phyloP scores from a whole-genome alignment of 2,329 filamentous ascomycete genomes.

The Curvularia sp. region DNA sequence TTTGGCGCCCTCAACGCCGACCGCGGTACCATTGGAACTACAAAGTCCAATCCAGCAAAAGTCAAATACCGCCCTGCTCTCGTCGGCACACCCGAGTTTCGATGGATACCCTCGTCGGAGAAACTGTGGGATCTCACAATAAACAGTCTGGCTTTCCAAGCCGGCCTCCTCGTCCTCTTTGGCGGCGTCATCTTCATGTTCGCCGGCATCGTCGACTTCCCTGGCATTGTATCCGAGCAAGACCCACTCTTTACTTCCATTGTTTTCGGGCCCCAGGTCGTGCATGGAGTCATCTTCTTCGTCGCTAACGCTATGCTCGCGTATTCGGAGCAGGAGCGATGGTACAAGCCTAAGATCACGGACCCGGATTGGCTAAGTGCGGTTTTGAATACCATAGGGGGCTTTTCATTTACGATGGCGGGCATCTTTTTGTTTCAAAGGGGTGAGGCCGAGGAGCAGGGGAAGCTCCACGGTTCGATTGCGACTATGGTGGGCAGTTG shows the following conservation, averaged over 20 bases:
- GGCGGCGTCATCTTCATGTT: slow-evolving; percentile 44
- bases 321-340: slow-evolving; percentile 34
- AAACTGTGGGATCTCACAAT: slow-evolving; percentile 30
- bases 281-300: slow-evolving; percentile 37
- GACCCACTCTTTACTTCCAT: slow-evolving; percentile 22
- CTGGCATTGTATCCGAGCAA: slow-evolving; percentile 31
- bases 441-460: slow-evolving; percentile 4
- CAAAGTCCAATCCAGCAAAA: slow-evolving; percentile 15
- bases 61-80: slow-evolving; percentile 35
- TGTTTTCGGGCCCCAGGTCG: slow-evolving; percentile 37
- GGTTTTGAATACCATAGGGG: slow-evolving; percentile 35
- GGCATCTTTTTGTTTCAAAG: slow-evolving; percentile 34
- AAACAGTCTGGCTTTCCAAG: slow-evolving; percentile 38
- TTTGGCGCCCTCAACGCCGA: slow-evolving; percentile 37
- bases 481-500: slow-evolving; percentile 36
- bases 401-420: slow-evolving; percentile 40
- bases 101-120: slow-evolving; percentile 30
- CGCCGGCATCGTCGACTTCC: slow-evolving; percentile 39
- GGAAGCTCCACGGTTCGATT: slow-evolving; percentile 20
- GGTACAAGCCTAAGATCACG: slow-evolving; percentile 35
- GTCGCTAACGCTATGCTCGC: slow-evolving; percentile 40
- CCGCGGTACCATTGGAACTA: slow-evolving; percentile 24
- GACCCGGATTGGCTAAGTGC: slow-evolving; percentile 40
- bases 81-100: slow-evolving; percentile 34
- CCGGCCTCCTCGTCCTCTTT: slow-evolving; percentile 40